Evolutionary conservation across 371 early-diverging fungal genomes (phyloP).

Genomic region (Rhizopus arrhizus): DNA sequence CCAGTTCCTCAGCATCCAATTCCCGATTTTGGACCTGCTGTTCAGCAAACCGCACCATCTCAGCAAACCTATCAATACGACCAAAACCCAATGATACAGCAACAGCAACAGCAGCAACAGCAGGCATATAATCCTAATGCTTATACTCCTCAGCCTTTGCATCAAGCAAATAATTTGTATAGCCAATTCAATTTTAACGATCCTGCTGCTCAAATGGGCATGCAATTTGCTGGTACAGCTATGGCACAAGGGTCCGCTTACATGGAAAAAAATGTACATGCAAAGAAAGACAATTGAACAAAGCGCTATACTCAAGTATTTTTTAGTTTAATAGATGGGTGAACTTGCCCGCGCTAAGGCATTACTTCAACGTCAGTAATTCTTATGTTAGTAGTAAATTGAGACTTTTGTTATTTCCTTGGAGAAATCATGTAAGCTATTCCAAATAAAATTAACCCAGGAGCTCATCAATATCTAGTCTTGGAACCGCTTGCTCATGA

Average conservation of each 20-base stretch:
- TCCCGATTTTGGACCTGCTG: constrained; percentile 57
- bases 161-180: constrained; percentile 39
- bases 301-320: background rate
- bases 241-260: constrained; percentile 87
- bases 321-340: constrained; percentile 81
- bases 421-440: constrained; percentile 78
- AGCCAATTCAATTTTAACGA: constrained; percentile 63
- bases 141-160: constrained; percentile 40
- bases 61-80: constrained; percentile 41
- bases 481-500: constrained; percentile 79
- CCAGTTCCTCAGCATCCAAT: constrained; percentile 73
- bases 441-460: constrained; percentile 52
- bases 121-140: constrained; percentile 45
- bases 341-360: constrained; percentile 82
- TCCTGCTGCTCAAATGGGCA: constrained; percentile 91
- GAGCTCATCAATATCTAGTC: constrained; percentile 46
- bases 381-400: constrained; percentile 91
- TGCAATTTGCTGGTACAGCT: constrained; percentile 93
- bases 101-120: constrained; percentile 42
- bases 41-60: constrained; percentile 55
- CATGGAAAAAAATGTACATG: constrained; percentile 88
- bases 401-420: constrained; percentile 90
- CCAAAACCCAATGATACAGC: constrained; percentile 42
- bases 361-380: constrained; percentile 97
- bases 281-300: background rate